These are phyloP conservation scores for Ceriops decandra DNA, from an alignment of 345 rosid species.

Conservation along the genomic window DNA sequence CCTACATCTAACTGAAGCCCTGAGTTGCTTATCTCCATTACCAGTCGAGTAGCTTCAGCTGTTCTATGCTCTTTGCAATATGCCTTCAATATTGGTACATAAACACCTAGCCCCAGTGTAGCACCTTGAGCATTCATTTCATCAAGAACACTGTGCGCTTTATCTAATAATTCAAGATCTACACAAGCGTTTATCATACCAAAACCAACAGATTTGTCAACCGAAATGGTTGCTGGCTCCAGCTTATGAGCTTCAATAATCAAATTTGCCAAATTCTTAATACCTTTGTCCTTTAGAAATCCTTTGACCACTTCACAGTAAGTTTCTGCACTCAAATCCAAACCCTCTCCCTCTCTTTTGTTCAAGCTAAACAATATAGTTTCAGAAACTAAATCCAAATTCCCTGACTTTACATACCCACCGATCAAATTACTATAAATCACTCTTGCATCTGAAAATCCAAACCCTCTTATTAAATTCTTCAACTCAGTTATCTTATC, in stretches of 20 bases:
- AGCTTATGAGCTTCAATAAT: conserved; percentile 71
- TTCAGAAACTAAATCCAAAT: conserved; percentile 50
- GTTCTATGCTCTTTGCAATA: conserved; percentile 76
- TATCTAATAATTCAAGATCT: conserved; percentile 64
- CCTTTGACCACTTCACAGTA: conserved; percentile 60
- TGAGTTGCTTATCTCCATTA: conserved; percentile 60
- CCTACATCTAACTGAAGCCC: conserved; percentile 68
- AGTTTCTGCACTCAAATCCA: conserved; percentile 47
- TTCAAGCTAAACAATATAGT: conserved; percentile 43
- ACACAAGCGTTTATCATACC: conserved; percentile 73
- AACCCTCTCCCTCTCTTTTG: conserved; percentile 29
- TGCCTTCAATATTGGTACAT: conserved; percentile 76
- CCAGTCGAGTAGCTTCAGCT: conserved; percentile 90
- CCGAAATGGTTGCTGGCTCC: conserved; percentile 33
- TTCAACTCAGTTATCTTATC: conserved; percentile 67
- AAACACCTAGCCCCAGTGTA: conserved; percentile 69
- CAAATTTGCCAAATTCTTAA: conserved; percentile 67
- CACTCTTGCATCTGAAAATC: conserved; percentile 38
- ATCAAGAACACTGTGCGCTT: conserved; percentile 79
- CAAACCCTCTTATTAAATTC: conserved; percentile 53
- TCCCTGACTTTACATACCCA: conserved; percentile 59
- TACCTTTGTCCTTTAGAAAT: conserved; percentile 50
- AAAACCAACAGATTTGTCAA: conserved; percentile 61
- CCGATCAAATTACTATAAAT: conserved; percentile 58
- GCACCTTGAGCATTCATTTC: conserved; percentile 72